Evolutionary conservation across 805 yeast species (phyloP).

Genomic region (Candida dendrica): DNA sequence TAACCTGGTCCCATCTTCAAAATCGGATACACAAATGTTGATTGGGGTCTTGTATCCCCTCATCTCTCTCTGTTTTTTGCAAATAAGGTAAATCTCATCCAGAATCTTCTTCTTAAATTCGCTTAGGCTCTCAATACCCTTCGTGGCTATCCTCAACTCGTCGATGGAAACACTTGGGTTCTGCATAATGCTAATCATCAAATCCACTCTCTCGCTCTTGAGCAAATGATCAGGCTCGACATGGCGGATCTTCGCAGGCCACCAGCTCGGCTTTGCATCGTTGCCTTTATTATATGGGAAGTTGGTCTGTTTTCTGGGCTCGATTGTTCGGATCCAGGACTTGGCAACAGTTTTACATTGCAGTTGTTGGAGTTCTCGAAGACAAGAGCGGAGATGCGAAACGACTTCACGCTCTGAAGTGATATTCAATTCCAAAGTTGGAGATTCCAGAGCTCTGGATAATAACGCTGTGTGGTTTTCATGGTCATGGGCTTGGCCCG

Average conservation of each 20-base stretch:
- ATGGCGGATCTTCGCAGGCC: constrained; percentile 58
- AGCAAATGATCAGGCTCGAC: constrained; percentile 69
- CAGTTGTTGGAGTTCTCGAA: constrained; percentile 28
- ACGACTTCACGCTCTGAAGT: neutral
- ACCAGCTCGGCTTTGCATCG: constrained; percentile 53
- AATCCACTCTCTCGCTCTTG: constrained; percentile 45
- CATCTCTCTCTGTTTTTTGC: neutral
- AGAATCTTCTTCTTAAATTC: constrained; percentile 4
- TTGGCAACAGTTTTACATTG: constrained; percentile 59
- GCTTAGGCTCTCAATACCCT: neutral
- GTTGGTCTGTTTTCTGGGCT: constrained; percentile 58
- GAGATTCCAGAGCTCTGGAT: neutral
- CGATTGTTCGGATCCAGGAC: constrained; percentile 57
- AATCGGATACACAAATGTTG: neutral
- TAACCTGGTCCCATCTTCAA: neutral
- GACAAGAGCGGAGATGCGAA: constrained; percentile 8
- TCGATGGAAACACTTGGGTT: constrained; percentile 1
- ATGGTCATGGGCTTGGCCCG: no score
- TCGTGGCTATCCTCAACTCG: constrained; percentile 1
- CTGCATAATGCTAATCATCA: constrained; percentile 35
- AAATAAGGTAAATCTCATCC: constrained; percentile 10
- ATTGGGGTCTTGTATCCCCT: neutral
- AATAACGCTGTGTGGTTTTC: no score
- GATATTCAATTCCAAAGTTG: constrained; percentile 1
- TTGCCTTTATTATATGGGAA: constrained; percentile 56